A percentile compares a stretch with the other conserved stretches of the same genome.
phyloP scores from a whole-genome alignment of 108 stramenopile genomes.

The Fistulifera pelliculosa region DNA sequence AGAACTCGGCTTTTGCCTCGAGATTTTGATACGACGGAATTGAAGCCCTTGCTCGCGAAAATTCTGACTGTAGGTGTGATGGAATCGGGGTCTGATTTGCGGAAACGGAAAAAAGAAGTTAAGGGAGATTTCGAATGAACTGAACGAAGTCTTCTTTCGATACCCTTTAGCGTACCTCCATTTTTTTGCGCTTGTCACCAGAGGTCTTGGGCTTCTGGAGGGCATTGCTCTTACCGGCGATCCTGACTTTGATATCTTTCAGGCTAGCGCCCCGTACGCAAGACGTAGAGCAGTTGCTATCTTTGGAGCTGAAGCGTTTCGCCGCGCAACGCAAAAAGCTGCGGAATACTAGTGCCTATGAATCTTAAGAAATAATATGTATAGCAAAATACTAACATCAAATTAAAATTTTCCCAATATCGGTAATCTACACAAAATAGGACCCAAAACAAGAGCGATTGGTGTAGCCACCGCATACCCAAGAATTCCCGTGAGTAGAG shows the following conservation, averaged over 20 bases:
- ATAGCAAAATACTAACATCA: too few species aligned
- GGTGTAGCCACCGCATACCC: conserved; percentile 89
- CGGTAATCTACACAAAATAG: conserved; percentile 42
- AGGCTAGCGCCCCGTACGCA: conserved; percentile 78
- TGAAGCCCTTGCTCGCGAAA: conserved; percentile 63
- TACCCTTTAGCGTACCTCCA: conserved; percentile 86
- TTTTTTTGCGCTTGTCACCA: conserved; percentile 88
- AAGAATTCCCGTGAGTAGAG: conserved; percentile 81
- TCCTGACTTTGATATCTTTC: conserved; percentile 87
- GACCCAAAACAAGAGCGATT: conserved; percentile 65
- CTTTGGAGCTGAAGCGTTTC: conserved; percentile 3
- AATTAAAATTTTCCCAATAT: neutral
- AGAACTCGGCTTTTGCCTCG: conserved; percentile 75
- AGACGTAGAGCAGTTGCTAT: conserved; percentile 32
- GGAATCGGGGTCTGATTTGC: conserved; percentile 66
- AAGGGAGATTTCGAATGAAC: conserved; percentile 75
- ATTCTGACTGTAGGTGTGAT: conserved; percentile 69
- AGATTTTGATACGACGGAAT: conserved; percentile 66
- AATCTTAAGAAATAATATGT: too few species aligned
- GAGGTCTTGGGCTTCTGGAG: conserved; percentile 83
- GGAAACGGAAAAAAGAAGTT: conserved; percentile 61
- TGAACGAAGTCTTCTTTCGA: conserved; percentile 85
- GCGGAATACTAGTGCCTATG: neutral
- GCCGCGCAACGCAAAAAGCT: neutral
- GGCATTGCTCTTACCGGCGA: conserved; percentile 84